Percentiles rank a stretch among this genome's conserved stretches.
phyloP scores from a whole-genome alignment of 1,284 basidiomycete species.

The Cutaneotrichosporon sp. region DNA sequence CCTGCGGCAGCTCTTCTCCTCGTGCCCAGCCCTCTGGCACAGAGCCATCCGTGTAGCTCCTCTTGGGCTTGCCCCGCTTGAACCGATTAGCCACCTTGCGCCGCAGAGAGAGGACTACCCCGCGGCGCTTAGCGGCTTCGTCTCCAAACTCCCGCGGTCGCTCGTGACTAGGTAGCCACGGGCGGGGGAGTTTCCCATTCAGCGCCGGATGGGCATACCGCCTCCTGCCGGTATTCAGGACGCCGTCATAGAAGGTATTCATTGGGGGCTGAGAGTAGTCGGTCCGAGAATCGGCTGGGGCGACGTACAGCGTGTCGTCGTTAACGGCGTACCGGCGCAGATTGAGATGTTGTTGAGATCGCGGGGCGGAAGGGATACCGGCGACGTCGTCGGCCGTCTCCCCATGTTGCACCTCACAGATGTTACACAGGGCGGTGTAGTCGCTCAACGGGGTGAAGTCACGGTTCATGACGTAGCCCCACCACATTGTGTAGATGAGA shows the following conservation, averaged over 20 bases:
- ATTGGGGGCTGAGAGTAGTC: slow-evolving; percentile 94
- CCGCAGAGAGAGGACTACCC: slow-evolving; percentile 39
- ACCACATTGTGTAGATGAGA: slow-evolving; percentile 67
- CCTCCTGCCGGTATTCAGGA: slow-evolving; percentile 64
- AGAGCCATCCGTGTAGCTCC: not conserved
- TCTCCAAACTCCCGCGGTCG: slow-evolving; percentile 50
- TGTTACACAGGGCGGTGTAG: slow-evolving; percentile 71
- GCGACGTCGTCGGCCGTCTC: slow-evolving; percentile 71
- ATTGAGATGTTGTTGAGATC: slow-evolving; percentile 80
- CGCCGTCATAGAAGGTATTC: slow-evolving; percentile 84
- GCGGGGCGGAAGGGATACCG: slow-evolving; percentile 63
- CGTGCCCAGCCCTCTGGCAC: slow-evolving; percentile 1
- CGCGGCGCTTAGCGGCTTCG: slow-evolving; percentile 49
- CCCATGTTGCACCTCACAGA: slow-evolving; percentile 79
- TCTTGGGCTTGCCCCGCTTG: slow-evolving; percentile 22
- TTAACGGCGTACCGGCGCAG: slow-evolving; percentile 80
- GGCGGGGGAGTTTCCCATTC: slow-evolving; percentile 77
- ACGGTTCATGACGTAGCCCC: slow-evolving; percentile 69
- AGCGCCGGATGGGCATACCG: slow-evolving; percentile 88
- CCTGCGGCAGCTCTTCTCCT: not conserved
- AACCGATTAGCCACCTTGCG: slow-evolving; percentile 41
- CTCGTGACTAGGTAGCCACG: slow-evolving; percentile 83
- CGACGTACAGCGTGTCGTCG: slow-evolving; percentile 90
- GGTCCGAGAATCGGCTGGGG: slow-evolving; percentile 79
- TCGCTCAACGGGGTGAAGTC: slow-evolving; percentile 72